phyloP scores from a whole-genome alignment of 2,329 filamentous ascomycete genomes.

The Xylariaceae sp. region DNA sequence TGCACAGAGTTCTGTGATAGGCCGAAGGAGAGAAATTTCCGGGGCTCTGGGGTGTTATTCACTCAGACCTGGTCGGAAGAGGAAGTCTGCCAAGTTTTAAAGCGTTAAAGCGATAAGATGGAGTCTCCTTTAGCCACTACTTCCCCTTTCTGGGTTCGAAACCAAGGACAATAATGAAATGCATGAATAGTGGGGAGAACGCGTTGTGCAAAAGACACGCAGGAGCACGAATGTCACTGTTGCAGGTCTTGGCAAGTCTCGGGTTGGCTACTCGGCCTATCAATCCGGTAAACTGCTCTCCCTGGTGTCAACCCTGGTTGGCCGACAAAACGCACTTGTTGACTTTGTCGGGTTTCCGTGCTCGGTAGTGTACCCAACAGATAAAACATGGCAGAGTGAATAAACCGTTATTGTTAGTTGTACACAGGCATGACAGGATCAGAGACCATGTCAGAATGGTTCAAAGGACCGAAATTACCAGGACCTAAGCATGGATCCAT shows the following conservation, averaged over 20 bases:
- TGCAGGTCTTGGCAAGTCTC: neutral
- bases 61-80: neutral
- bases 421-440: no score
- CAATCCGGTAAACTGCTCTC: neutral
- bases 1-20: slow-evolving; percentile 17
- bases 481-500: neutral
- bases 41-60: slow-evolving; percentile 3
- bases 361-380: no score
- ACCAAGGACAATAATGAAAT: slow-evolving; percentile 13
- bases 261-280: slow-evolving; percentile 9
- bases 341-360: neutral
- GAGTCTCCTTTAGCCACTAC: slow-evolving; percentile 3
- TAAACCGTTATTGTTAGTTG: no score
- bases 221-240: slow-evolving; percentile 1
- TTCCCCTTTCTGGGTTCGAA: slow-evolving; percentile 14
- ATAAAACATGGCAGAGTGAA: no score
- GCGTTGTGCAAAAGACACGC: slow-evolving; percentile 3
- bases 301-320: no score
- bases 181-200: slow-evolving; percentile 14
- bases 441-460: neutral
- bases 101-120: neutral
- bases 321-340: no score
- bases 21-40: slow-evolving; percentile 6
- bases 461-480: slow-evolving; percentile 4
- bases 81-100: slow-evolving; percentile 15